Conservation (phyloP, 106 monocot species). For the Phalaenopsis aphrodite region DNA sequence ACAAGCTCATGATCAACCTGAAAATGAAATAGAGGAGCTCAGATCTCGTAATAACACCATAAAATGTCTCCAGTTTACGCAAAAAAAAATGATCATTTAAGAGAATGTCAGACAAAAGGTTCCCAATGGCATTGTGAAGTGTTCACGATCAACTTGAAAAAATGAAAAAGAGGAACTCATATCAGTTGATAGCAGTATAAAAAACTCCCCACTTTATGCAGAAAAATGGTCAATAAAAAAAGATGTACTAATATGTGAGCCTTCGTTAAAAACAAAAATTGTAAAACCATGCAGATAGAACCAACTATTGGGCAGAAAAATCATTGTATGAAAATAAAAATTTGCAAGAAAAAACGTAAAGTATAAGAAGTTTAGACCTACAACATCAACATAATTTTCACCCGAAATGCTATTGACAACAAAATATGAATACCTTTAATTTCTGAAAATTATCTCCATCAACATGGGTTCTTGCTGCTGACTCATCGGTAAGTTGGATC, state of each 20-base stretch:
- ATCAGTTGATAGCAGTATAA: not conserved
- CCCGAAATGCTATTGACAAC: not conserved
- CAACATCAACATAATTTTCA: not conserved
- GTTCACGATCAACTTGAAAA: slow-evolving; percentile 31
- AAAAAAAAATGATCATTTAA: not conserved
- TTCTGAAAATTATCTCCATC: slow-evolving; percentile 15
- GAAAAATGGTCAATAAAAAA: not conserved
- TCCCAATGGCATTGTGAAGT: slow-evolving; percentile 17
- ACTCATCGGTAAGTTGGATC: slow-evolving; percentile 21
- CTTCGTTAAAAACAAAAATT: not conserved
- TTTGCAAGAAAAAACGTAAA: not conserved
- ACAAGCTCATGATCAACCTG: slow-evolving; percentile 29
- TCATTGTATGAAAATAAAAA: not conserved
- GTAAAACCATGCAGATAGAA: not conserved
- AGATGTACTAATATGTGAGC: not conserved
- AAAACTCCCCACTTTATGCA: not conserved
- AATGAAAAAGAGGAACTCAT: not conserved
- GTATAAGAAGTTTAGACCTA: not conserved
- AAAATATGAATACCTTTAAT: slow-evolving; percentile 15
- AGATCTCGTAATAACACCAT: not conserved
- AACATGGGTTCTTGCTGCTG: slow-evolving; percentile 10
- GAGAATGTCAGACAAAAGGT: not conserved
- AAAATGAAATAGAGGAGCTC: slow-evolving; percentile 1
- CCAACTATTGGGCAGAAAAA: not conserved
- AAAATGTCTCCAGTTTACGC: not conserved